These are phyloP conservation scores for Verticillium dahliae DNA, from an alignment of 2,329 filamentous ascomycete species.

Conservation along the genomic window DNA sequence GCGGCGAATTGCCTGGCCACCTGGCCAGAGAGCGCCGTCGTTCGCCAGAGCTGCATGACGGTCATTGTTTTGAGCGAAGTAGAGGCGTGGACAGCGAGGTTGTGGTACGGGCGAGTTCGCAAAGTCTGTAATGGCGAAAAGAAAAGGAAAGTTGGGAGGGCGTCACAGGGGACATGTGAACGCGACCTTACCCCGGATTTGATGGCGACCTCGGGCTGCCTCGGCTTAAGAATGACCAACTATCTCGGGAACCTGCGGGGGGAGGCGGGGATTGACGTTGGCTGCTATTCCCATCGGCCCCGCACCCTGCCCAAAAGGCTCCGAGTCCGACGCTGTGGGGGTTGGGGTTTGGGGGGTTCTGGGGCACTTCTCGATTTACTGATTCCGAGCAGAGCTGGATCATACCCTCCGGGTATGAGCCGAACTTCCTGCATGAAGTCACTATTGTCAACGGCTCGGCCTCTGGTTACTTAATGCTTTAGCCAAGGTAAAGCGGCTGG, in stretches of 20 bases:
- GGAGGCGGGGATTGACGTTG: neutral
- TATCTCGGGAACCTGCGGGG: neutral
- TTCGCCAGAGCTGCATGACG: constrained; percentile 13
- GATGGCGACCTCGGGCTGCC: neutral
- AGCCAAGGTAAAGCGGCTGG: too few relatives aligned
- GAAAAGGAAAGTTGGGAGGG: constrained; percentile 1
- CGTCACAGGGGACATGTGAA: neutral
- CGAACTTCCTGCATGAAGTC: too few relatives aligned
- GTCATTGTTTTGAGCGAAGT: neutral
- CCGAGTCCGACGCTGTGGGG: neutral
- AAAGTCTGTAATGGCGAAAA: constrained; percentile 3
- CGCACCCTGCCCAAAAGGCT: neutral
- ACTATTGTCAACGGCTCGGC: too few relatives aligned
- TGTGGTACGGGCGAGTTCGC: neutral
- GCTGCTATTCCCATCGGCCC: neutral
- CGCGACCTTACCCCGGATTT: neutral
- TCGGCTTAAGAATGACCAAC: neutral
- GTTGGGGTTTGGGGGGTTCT: neutral
- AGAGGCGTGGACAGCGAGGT: neutral
- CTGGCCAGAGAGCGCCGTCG: neutral
- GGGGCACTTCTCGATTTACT: too few relatives aligned
- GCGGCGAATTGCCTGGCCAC: constrained; percentile 24
- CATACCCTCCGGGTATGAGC: too few relatives aligned
- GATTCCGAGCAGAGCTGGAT: too few relatives aligned
- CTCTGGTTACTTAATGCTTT: too few relatives aligned